These are phyloP conservation scores for Geranomyces michiganensis DNA, from an alignment of 192 early-diverging fungal species.

Conservation along the genomic window DNA sequence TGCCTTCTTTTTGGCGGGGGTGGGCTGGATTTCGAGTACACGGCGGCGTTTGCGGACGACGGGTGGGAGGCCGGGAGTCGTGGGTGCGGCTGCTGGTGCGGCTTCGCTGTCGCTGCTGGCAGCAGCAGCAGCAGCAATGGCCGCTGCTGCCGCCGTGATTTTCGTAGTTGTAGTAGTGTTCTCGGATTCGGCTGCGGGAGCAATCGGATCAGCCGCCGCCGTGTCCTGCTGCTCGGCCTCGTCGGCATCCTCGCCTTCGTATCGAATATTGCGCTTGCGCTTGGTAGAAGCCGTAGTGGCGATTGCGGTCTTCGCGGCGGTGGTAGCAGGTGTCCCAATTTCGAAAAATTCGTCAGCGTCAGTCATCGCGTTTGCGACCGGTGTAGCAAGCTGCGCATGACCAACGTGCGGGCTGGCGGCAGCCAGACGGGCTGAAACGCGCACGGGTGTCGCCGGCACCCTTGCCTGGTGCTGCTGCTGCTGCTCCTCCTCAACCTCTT, in stretches of 20 bases:
- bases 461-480: neutral
- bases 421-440: conserved; percentile 2
- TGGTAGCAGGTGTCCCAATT: too few relatives aligned
- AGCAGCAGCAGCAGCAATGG: too few relatives aligned
- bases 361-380: too few relatives aligned
- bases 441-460: neutral
- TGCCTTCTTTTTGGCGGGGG: neutral
- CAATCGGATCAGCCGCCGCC: neutral
- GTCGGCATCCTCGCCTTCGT: neutral
- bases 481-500: neutral
- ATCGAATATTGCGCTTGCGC: neutral
- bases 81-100: neutral
- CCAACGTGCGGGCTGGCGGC: too few relatives aligned
- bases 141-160: neutral
- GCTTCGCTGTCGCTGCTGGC: too few relatives aligned
- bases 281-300: neutral
- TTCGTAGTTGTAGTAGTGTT: neutral
- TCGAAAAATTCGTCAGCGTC: too few relatives aligned
- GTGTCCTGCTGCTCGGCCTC: too few relatives aligned
- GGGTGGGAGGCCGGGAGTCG: neutral
- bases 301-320: neutral
- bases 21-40: conserved; percentile 1
- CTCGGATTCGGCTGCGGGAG: neutral
- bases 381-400: too few relatives aligned
- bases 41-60: conserved; percentile 4